Percentiles rank a stretch among this genome's conserved stretches.
Evolutionary conservation across 163 green algal species (phyloP).

Genomic region (Scenedesmus sp.): DNA sequence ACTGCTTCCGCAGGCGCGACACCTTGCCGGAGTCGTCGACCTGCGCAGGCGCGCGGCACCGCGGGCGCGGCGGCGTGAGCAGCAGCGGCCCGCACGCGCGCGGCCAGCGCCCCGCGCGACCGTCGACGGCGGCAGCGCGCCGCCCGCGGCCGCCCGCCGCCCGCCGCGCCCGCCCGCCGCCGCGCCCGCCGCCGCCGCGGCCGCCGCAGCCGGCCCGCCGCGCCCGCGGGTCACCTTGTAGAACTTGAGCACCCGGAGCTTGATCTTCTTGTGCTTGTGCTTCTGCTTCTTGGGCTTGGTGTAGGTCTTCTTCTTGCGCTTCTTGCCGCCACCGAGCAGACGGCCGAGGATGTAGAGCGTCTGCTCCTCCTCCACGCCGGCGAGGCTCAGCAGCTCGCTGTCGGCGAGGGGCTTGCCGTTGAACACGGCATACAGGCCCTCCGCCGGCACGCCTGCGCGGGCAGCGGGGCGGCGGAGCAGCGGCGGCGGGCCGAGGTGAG

Average conservation of each 20-base stretch:
- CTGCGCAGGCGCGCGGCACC: conserved; percentile 48
- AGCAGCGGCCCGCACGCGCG: background rate
- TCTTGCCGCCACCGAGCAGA: conserved; percentile 99
- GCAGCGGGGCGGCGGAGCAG: too few species aligned
- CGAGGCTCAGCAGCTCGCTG: conserved; percentile 57
- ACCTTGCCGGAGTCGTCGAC: conserved; percentile 99
- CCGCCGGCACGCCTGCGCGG: conserved; percentile 65
- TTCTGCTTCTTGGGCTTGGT: conserved; percentile 99
- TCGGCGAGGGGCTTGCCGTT: conserved; percentile 81
- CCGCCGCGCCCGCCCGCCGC: too few species aligned
- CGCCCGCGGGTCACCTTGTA: conserved; percentile 87
- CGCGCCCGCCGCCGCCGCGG: background rate
- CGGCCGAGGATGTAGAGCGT: conserved; percentile 64
- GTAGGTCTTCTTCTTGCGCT: conserved; percentile 99
- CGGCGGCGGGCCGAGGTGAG: conserved; percentile 40
- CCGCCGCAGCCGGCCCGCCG: background rate
- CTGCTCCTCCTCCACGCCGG: conserved; percentile 63
- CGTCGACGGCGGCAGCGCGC: background rate
- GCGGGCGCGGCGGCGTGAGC: background rate
- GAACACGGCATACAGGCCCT: conserved; percentile 85
- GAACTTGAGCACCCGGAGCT: conserved; percentile 97
- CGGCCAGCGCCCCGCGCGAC: background rate
- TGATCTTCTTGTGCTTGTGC: conserved; percentile 99
- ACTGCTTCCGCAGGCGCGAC: conserved; percentile 96
- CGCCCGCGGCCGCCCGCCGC: background rate